Evolutionary conservation across 2,329 filamentous ascomycete species (phyloP).

Genomic region (Talaromyces albobiverticillius): DNA sequence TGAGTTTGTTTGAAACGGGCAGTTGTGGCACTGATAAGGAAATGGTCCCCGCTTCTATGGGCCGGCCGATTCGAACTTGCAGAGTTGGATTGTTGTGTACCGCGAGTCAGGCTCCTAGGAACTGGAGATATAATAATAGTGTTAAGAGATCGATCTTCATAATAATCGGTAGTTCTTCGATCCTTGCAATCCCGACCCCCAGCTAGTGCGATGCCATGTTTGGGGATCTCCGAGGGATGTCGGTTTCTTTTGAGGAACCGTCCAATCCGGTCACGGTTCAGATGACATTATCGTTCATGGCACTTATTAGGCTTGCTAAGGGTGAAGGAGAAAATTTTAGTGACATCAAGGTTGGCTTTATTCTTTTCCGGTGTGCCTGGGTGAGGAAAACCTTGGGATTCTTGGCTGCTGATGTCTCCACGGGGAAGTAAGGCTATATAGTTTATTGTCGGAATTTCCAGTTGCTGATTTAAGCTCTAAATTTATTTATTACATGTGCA

Average conservation of each 20-base stretch:
- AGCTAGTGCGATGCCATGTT: conserved; percentile 4
- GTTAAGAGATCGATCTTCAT: neutral
- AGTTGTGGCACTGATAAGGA: neutral
- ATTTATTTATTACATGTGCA: neutral
- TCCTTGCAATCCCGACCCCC: neutral
- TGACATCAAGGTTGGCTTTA: neutral
- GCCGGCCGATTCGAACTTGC: neutral
- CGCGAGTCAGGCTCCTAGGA: neutral
- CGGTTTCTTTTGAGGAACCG: neutral
- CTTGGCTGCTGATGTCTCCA: neutral
- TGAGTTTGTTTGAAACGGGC: neutral
- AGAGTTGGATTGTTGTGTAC: neutral
- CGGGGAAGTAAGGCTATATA: neutral
- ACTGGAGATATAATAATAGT: neutral
- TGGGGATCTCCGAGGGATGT: conserved; percentile 5
- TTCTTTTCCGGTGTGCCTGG: too few species aligned
- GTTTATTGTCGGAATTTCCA: neutral
- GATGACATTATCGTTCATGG: neutral
- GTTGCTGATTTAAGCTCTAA: neutral
- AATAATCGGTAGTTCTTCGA: neutral
- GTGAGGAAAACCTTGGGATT: neutral
- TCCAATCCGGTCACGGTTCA: neutral
- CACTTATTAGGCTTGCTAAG: neutral
- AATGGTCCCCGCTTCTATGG: neutral
- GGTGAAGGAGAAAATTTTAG: neutral